Base-by-base conservation (phyloP, 352 stramenopile genomes). In the Globisporangium splendens region DNA sequence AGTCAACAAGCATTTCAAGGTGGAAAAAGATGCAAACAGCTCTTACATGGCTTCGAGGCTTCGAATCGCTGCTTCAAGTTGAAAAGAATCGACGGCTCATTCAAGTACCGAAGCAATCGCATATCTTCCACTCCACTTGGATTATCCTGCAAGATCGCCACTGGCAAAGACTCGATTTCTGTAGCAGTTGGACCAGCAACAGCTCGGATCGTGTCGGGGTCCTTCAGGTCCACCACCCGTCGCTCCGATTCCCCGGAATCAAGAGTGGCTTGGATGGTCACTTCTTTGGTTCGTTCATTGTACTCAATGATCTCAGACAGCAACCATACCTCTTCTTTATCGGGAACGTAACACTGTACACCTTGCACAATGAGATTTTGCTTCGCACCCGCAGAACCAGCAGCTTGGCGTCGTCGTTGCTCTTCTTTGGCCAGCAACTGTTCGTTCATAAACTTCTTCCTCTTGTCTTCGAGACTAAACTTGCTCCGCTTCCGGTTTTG, bases 51-150 rank as follows among this genome's bases (percentile, higher is more conserved):
- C 72, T 96, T 89, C 12, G 87, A 91, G 10, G 77, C 78, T 35
- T 89, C 85, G 56, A 96, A 97, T 4, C 92, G 83, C 63, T 91
- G 79, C 62, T 96, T 95, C 59, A 98, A 73, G 72, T 97, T 98
- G 77, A 96, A 97, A 31, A 98, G 70, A 61, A 98, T 97, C 15
- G 87, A 95, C 47, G 92, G 89, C 55, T 97, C 91, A 64, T 98
- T 96, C 55, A 98, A 70, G 74, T 96, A 96, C 20, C 80, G 83
- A 14, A 96, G 75, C 54, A 91, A 51, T 3, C 80, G 80, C 89
- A 97, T 95, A 46, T 96, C 86, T 55, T 95, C 80, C 14, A 94
- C 86, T 13, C 86, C 86, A 46, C 81, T 73, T 3, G 72, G 68
- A 41, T 82, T 91, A 51, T 91, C 82, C 43, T 96, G 74, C 50